A percentile compares a stretch with the other conserved stretches of the same genome.
Conservation (phyloP, 495 filamentous ascomycete species). For the Hypoxylon intermedium region DNA sequence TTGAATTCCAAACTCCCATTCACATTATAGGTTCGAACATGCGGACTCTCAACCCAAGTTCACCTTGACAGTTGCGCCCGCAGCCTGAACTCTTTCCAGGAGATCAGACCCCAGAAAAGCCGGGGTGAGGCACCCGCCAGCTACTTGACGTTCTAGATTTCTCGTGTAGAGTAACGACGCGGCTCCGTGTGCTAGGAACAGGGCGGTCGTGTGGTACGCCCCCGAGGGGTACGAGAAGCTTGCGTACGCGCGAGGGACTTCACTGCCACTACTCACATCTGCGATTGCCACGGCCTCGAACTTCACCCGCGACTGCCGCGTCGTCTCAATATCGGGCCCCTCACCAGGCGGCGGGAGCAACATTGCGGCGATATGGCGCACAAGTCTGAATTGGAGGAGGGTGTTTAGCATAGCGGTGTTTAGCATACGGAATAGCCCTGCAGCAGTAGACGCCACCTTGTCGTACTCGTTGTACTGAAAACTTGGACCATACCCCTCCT, state of each 20-base stretch:
- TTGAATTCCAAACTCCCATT: too few species aligned
- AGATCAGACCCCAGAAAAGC: constrained; percentile 26
- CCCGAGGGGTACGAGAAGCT: constrained; percentile 31
- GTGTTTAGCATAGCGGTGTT: not conserved
- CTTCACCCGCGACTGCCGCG: constrained; percentile 12
- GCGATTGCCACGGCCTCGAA: constrained; percentile 32
- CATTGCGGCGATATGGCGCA: constrained; percentile 1
- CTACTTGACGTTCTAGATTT: constrained; percentile 1
- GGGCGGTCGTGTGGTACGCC: constrained; percentile 13
- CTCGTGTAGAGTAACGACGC: constrained; percentile 29
- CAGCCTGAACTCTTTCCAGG: constrained; percentile 11
- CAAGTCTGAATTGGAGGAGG: not conserved
- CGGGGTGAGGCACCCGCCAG: constrained; percentile 31
- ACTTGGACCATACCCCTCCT: constrained; percentile 14
- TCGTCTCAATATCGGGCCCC: constrained; percentile 27
- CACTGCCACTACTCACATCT: not conserved
- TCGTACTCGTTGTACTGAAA: constrained; percentile 32
- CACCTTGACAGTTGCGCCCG: constrained; percentile 15
- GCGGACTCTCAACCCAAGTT: constrained; percentile 7
- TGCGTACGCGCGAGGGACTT: constrained; percentile 17
- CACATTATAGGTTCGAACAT: too few species aligned
- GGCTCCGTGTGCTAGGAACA: constrained; percentile 21
- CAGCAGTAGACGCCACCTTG: constrained; percentile 14
- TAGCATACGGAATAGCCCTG: constrained; percentile 9
- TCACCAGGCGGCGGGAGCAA: constrained; percentile 21